Evolutionary conservation across 2,329 filamentous ascomycete genomes (phyloP).

Genomic region (Scedosporium dehoogii): DNA sequence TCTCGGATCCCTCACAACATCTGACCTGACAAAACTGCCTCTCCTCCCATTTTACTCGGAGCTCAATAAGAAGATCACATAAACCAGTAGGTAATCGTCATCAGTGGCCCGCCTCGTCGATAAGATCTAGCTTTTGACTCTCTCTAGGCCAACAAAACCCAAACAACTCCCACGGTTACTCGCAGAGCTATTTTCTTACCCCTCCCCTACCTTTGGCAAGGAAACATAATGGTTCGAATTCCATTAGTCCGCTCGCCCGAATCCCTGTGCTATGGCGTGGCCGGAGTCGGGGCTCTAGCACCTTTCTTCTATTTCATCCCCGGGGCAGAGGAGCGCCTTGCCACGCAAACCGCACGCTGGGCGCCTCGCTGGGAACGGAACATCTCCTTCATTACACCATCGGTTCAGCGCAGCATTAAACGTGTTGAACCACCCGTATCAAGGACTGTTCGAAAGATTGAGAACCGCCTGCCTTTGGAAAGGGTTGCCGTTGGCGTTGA

Average conservation of each 20-base stretch:
- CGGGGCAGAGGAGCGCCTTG: conserved; percentile 43
- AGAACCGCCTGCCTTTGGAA: conserved; percentile 38
- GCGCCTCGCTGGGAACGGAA: conserved; percentile 51
- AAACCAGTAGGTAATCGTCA: no score
- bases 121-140: background rate
- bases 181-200: background rate
- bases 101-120: no score
- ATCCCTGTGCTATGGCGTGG: conserved; percentile 41
- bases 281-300: conserved; percentile 42
- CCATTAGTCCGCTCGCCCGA: conserved; percentile 23
- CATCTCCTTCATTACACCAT: conserved; percentile 41
- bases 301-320: conserved; percentile 49
- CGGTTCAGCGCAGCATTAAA: conserved; percentile 35
- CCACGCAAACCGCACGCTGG: conserved; percentile 45
- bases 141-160: background rate
- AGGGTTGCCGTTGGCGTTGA: conserved; percentile 38
- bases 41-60: no score
- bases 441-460: conserved; percentile 33
- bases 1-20: no score
- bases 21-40: no score
- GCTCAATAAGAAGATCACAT: no score
- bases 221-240: background rate
- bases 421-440: conserved; percentile 38
- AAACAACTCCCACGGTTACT: background rate
- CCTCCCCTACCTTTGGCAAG: background rate